Evolutionary conservation across 2,329 filamentous ascomycete genomes (phyloP).

Genomic region (Aspergillus calidoustus): DNA sequence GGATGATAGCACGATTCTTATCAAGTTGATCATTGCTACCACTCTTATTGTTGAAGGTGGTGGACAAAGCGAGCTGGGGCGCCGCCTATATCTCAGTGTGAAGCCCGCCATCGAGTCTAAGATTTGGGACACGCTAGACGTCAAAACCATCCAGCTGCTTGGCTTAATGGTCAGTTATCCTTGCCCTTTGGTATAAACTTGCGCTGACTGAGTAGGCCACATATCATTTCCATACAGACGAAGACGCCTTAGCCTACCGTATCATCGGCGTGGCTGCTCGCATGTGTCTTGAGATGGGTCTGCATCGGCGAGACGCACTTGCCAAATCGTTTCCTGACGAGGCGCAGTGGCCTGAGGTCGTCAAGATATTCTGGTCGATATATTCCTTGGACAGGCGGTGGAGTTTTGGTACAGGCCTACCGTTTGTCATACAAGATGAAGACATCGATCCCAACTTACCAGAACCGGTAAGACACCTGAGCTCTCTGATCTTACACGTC

Average conservation of each 20-base stretch:
- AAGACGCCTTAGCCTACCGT: constrained; percentile 85
- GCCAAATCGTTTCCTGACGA: constrained; percentile 69
- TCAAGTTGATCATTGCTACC: constrained; percentile 84
- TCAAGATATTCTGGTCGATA: constrained; percentile 82
- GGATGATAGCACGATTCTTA: constrained; percentile 68
- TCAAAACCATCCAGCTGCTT: constrained; percentile 64
- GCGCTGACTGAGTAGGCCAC: constrained; percentile 56
- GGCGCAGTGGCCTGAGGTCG: constrained; percentile 68
- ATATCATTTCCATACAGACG: constrained; percentile 84
- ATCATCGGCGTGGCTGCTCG: constrained; percentile 82
- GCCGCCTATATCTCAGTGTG: constrained; percentile 75
- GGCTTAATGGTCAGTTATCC: constrained; percentile 48
- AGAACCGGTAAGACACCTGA: constrained; percentile 65
- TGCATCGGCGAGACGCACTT: constrained; percentile 79
- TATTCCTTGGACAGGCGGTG: constrained; percentile 85
- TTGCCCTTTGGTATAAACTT: neutral
- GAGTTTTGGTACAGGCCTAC: constrained; percentile 88
- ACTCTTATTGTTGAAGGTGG: constrained; percentile 77
- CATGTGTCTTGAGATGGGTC: constrained; percentile 77
- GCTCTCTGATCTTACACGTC: neutral
- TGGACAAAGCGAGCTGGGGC: constrained; percentile 76
- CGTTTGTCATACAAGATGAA: constrained; percentile 81
- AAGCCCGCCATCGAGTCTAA: constrained; percentile 71
- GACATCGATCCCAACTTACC: constrained; percentile 82
- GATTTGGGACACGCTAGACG: constrained; percentile 59